Percentiles rank a stretch among this genome's conserved stretches.
phyloP scores from a whole-genome alignment of 2,329 filamentous ascomycete genomes.

The Fusarium floridanum region DNA sequence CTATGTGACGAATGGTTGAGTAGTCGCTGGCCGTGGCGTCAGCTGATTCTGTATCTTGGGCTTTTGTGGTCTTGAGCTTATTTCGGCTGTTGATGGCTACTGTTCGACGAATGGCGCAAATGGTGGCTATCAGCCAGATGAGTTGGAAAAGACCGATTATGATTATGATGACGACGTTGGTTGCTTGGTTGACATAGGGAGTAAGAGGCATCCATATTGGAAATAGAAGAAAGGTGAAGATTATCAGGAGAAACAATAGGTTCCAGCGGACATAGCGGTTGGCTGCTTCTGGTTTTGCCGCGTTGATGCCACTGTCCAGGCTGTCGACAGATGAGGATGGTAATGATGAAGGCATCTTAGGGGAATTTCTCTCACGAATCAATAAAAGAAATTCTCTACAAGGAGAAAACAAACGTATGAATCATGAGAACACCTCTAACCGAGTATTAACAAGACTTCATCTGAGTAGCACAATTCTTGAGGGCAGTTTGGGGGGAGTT shows the following conservation, averaged over 20 bases:
- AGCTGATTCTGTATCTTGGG: constrained; percentile 22
- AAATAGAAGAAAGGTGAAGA: constrained; percentile 30
- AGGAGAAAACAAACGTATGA: constrained; percentile 8
- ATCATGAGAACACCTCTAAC: neutral
- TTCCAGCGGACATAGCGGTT: constrained; percentile 36
- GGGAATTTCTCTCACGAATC: neutral
- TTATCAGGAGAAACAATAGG: constrained; percentile 18
- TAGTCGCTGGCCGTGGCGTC: neutral
- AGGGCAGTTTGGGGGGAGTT: neutral
- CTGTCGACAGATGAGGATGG: constrained; percentile 14
- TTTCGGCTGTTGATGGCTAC: constrained; percentile 27
- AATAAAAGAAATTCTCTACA: neutral
- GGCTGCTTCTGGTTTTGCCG: constrained; percentile 30
- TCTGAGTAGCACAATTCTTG: neutral
- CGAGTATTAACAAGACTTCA: neutral
- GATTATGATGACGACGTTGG: constrained; percentile 26
- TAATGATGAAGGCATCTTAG: constrained; percentile 13
- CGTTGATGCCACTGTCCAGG: constrained; percentile 19
- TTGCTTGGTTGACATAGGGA: constrained; percentile 28
- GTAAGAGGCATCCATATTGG: constrained; percentile 31
- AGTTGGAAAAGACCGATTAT: constrained; percentile 30
- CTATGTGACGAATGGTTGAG: constrained; percentile 28
- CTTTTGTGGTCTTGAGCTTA: constrained; percentile 9
- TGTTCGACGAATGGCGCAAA: constrained; percentile 35
- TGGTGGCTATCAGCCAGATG: constrained; percentile 29